Evolutionary conservation across 1,284 basidiomycete genomes (phyloP).

Genomic region (Heterobasidion occidentale): DNA sequence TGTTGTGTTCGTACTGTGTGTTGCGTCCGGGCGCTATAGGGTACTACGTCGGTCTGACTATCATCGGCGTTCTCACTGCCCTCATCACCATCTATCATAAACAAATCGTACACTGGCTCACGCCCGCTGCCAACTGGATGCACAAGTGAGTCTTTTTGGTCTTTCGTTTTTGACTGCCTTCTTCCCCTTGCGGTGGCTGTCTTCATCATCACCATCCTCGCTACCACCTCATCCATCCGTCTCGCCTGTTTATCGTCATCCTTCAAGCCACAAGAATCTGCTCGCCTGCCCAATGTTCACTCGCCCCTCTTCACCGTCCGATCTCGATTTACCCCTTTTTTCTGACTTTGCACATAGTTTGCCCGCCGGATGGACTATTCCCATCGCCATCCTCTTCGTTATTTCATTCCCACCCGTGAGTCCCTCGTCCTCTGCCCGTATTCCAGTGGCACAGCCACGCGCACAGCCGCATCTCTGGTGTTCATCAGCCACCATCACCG

Average conservation of each 20-base stretch:
- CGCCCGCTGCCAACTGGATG: constrained; percentile 47
- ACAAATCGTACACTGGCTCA: constrained; percentile 52
- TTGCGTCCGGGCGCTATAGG: constrained; percentile 13
- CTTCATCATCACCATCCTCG: no score
- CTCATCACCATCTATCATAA: constrained; percentile 49
- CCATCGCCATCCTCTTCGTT: constrained; percentile 72
- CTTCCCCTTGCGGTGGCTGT: no score
- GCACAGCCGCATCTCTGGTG: no score
- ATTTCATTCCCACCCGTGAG: constrained; percentile 71
- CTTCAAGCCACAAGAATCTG: no score
- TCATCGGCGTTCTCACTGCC: constrained; percentile 30
- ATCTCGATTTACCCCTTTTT: constrained; percentile 14
- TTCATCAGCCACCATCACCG: no score
- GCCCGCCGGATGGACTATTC: constrained; percentile 69
- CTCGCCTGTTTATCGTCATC: constrained; percentile 18
- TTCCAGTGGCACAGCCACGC: no score
- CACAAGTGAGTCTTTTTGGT: constrained; percentile 24
- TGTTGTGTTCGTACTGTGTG: not conserved
- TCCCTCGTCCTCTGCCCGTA: constrained; percentile 11
- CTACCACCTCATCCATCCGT: not conserved
- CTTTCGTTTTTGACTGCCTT: no score
- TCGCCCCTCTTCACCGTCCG: constrained; percentile 29
- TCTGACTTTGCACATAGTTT: constrained; percentile 19
- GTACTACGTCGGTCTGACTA: constrained; percentile 25
- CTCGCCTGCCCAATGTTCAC: no score